Conservation (phyloP, 768 basidiomycete species). For the Amanita molliuscula region DNA sequence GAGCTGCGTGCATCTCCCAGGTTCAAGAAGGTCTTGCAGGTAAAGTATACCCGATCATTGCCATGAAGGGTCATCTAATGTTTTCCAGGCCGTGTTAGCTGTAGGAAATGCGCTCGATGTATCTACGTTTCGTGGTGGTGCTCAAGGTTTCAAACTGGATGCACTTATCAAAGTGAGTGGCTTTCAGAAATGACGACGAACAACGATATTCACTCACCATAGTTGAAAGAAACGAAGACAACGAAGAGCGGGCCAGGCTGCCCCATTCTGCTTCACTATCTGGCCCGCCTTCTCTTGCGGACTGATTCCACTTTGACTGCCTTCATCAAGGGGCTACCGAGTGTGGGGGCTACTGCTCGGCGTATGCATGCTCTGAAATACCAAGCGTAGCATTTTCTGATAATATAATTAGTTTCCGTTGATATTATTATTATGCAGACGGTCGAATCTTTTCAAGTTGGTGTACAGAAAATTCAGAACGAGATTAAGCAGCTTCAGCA, state of each 20-base stretch:
- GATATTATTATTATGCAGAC: constrained; percentile 48
- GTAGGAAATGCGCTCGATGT: constrained; percentile 81
- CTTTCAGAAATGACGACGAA: background rate
- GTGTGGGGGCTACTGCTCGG: constrained; percentile 74
- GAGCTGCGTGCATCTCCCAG: constrained; percentile 55
- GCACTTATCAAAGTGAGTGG: constrained; percentile 63
- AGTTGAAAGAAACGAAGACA: constrained; percentile 83
- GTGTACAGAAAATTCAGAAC: constrained; percentile 42
- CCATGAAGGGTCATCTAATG: background rate
- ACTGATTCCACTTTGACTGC: constrained; percentile 53
- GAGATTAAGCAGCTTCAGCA: constrained; percentile 41
- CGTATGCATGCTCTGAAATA: constrained; percentile 30
- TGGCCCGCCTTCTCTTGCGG: constrained; percentile 66
- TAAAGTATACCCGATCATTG: constrained; percentile 16
- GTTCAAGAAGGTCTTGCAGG: constrained; percentile 66
- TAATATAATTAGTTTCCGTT: constrained; percentile 53
- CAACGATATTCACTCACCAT: constrained; percentile 1
- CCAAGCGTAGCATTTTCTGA: background rate
- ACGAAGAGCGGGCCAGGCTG: constrained; percentile 56
- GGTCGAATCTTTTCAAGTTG: constrained; percentile 45
- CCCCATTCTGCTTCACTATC: constrained; percentile 85
- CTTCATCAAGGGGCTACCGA: constrained; percentile 76
- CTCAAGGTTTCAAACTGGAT: constrained; percentile 77
- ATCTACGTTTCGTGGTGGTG: constrained; percentile 75
- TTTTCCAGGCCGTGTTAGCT: constrained; percentile 49